Evolutionary conservation across 2,329 filamentous ascomycete species (phyloP).

Genomic region (Cercospora sp.): DNA sequence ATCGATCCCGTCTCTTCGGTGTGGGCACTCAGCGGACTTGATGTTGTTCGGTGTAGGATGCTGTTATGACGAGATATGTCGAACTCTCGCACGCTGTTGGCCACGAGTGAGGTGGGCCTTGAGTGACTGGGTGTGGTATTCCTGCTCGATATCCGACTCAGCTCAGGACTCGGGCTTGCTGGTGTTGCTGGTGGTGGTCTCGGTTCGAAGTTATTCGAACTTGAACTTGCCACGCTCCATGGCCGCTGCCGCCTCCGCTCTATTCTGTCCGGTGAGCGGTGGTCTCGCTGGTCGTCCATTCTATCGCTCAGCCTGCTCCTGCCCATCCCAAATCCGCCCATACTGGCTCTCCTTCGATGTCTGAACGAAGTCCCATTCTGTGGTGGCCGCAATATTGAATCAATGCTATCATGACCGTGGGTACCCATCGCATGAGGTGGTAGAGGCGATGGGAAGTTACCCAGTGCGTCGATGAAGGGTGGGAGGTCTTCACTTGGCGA

Average conservation of each 20-base stretch:
- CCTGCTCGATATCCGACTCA: conserved; percentile 50
- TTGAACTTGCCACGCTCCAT: conserved; percentile 39
- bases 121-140: conserved; percentile 38
- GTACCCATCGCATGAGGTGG: conserved; percentile 36
- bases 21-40: conserved; percentile 36
- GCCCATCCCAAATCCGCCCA: conserved; percentile 50
- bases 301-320: conserved; percentile 37
- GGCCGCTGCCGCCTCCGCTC: conserved; percentile 37
- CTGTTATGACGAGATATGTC: conserved; percentile 36
- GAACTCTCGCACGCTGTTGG: conserved; percentile 37
- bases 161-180: conserved; percentile 55
- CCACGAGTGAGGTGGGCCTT: conserved; percentile 36
- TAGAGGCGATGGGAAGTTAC: conserved; percentile 47
- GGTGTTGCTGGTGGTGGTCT: conserved; percentile 64
- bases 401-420: conserved; percentile 48
- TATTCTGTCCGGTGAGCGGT: conserved; percentile 47
- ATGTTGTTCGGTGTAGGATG: conserved; percentile 32
- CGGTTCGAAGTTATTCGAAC: conserved; percentile 44
- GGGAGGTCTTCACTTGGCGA: conserved; percentile 49
- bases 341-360: conserved; percentile 55
- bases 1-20: conserved; percentile 38
- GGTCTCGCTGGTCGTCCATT: conserved; percentile 54
- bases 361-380: conserved; percentile 58
- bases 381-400: conserved; percentile 54
- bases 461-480: conserved; percentile 54